phyloP scores from a whole-genome alignment of 2,329 filamentous ascomycete species.

The Verticillium dahliae region DNA sequence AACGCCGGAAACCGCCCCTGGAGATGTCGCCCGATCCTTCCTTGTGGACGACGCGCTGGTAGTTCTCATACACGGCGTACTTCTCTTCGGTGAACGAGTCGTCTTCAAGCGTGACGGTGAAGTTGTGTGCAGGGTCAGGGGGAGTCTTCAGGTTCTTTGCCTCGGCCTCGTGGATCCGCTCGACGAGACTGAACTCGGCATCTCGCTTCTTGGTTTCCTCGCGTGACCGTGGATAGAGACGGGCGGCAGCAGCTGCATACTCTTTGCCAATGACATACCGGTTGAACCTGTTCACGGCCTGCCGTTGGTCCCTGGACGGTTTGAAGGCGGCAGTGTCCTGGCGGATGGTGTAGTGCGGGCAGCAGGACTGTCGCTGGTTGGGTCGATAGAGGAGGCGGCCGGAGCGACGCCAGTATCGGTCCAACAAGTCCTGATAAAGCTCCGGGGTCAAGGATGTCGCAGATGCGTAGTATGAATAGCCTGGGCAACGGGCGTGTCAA shows the following conservation, averaged over 20 bases:
- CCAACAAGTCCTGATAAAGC: constrained; percentile 66
- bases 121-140: constrained; percentile 58
- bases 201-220: constrained; percentile 57
- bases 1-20: constrained; percentile 57
- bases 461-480: constrained; percentile 65
- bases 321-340: constrained; percentile 61
- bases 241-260: constrained; percentile 59
- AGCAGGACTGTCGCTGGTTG: constrained; percentile 75
- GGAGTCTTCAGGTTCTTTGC: constrained; percentile 44
- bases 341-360: constrained; percentile 82
- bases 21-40: constrained; percentile 56
- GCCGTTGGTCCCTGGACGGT: constrained; percentile 65
- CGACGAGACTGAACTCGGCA: constrained; percentile 59
- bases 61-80: constrained; percentile 65
- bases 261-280: constrained; percentile 60
- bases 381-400: constrained; percentile 69
- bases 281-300: constrained; percentile 72
- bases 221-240: constrained; percentile 59
- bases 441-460: constrained; percentile 53
- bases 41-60: constrained; percentile 67
- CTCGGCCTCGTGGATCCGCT: constrained; percentile 66
- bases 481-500: constrained; percentile 34
- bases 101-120: constrained; percentile 64
- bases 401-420: constrained; percentile 73
- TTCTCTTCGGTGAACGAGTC: constrained; percentile 72